A percentile compares a stretch with the other conserved stretches of the same genome.
Evolutionary conservation across 768 basidiomycete genomes (phyloP).

Genomic region (Myochromella boudieri): DNA sequence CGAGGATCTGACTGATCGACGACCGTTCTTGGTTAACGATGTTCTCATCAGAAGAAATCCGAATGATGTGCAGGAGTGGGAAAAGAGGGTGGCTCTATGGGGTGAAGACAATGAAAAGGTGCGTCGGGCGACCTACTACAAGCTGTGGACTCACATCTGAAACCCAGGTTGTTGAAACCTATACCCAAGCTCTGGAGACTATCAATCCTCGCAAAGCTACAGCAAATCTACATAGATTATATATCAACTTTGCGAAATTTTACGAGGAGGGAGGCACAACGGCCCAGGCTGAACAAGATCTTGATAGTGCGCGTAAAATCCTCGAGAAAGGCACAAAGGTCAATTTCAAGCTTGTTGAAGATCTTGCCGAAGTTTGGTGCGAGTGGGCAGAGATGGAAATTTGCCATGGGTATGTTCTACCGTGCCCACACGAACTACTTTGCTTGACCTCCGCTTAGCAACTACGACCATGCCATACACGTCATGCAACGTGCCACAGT

Average conservation of each 20-base stretch:
- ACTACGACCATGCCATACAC: constrained; percentile 92
- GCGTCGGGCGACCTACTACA: constrained; percentile 6
- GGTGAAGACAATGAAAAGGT: constrained; percentile 95
- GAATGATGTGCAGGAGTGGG: constrained; percentile 99
- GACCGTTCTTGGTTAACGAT: constrained; percentile 96
- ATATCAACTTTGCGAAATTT: constrained; percentile 94
- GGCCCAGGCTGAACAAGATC: constrained; percentile 75
- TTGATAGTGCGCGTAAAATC: constrained; percentile 87
- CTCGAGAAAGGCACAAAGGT: constrained; percentile 91
- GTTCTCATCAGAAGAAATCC: constrained; percentile 91
- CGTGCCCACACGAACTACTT: neutral
- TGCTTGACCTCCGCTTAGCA: constrained; percentile 46
- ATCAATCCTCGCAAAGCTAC: constrained; percentile 88
- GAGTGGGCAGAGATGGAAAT: constrained; percentile 99
- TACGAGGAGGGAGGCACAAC: constrained; percentile 93
- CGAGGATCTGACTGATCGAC: constrained; percentile 89
- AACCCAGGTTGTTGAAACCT: constrained; percentile 85
- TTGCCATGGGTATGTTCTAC: constrained; percentile 75
- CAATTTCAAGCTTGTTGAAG: constrained; percentile 94
- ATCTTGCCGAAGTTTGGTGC: constrained; percentile 97
- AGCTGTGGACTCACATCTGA: neutral
- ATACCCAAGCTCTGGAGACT: constrained; percentile 85
- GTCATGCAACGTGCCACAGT: constrained; percentile 97
- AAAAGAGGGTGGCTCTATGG: constrained; percentile 92
- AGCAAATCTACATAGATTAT: constrained; percentile 85